Percentiles rank a stretch among this genome's conserved stretches.
phyloP scores from a whole-genome alignment of 23 red algal genomes.

The Gracilariopsis chorda region DNA sequence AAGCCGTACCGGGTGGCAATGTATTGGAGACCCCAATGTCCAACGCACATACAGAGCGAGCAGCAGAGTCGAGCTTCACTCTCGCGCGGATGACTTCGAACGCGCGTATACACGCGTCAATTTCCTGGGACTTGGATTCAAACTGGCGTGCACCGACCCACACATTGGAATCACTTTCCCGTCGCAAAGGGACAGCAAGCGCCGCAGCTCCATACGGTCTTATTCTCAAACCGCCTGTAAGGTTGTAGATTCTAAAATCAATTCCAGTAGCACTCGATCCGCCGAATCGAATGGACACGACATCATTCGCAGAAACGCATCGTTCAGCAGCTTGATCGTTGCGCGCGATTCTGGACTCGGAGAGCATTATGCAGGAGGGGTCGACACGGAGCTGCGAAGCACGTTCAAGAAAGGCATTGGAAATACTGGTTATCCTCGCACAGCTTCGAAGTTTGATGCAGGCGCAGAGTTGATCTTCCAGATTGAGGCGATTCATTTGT shows the following conservation, averaged over 20 bases:
- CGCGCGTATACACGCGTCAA: constrained; percentile 7
- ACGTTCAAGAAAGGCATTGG: not conserved
- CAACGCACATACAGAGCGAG: constrained; percentile 64
- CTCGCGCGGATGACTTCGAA: constrained; percentile 30
- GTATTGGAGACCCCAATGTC: constrained; percentile 76
- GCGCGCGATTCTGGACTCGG: not conserved
- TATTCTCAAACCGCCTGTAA: constrained; percentile 56
- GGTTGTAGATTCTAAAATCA: not conserved
- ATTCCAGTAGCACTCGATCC: constrained; percentile 35
- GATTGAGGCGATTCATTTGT: constrained; percentile 22
- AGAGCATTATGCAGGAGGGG: constrained; percentile 7
- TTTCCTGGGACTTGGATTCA: constrained; percentile 31
- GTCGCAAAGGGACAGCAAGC: not conserved
- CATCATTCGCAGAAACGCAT: not conserved
- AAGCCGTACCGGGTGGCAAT: constrained; percentile 76
- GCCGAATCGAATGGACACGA: constrained; percentile 17
- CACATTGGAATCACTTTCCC: constrained; percentile 9
- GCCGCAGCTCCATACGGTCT: constrained; percentile 60
- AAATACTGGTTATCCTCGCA: not conserved
- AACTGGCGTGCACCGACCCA: constrained; percentile 58
- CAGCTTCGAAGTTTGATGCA: constrained; percentile 30
- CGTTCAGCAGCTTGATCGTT: not conserved
- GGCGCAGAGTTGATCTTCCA: constrained; percentile 18
- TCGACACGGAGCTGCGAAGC: constrained; percentile 1
- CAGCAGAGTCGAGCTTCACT: constrained; percentile 53